A percentile compares a stretch with the other conserved stretches of the same genome.
These are phyloP conservation scores for Jaminaea rosea DNA, from an alignment of 1,284 basidiomycete species.

Conservation along the genomic window DNA sequence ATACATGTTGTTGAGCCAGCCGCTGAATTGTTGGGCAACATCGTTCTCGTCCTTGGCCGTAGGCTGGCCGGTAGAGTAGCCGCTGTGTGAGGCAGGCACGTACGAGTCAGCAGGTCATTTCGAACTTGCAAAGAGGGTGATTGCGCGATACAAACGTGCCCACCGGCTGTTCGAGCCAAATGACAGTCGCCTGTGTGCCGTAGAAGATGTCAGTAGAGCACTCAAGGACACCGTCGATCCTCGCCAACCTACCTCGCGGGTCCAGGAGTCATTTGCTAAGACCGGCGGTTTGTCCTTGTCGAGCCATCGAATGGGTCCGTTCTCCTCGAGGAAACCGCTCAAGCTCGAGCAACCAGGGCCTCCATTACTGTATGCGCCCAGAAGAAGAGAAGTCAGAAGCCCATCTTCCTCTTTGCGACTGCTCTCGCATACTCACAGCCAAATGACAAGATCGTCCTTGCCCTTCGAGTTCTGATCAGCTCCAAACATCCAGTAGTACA, in stretches of 20 bases:
- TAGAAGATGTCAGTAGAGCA: too few species aligned
- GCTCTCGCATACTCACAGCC: constrained; percentile 51
- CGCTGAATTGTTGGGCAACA: constrained; percentile 2
- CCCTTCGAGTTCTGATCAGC: constrained; percentile 63
- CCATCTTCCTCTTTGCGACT: constrained; percentile 57
- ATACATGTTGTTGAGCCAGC: constrained; percentile 25
- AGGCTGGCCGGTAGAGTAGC: constrained; percentile 1
- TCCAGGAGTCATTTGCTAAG: too few species aligned
- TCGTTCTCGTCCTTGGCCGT: constrained; percentile 1
- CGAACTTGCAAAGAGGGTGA: too few species aligned
- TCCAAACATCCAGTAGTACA: constrained; percentile 82
- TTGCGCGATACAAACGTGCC: too few species aligned
- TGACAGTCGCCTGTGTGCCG: too few species aligned
- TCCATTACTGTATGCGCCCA: too few species aligned
- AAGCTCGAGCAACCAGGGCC: constrained; percentile 62
- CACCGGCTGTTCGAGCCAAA: constrained; percentile 75
- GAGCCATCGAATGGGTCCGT: constrained; percentile 67
- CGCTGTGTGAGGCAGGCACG: background rate
- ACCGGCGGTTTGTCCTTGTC: too few species aligned
- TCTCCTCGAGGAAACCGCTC: constrained; percentile 69
- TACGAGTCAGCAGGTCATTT: background rate
- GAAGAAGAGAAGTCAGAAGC: constrained; percentile 58
- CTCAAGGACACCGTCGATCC: too few species aligned
- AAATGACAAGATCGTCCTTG: constrained; percentile 64
- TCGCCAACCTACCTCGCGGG: too few species aligned